Conservation (phyloP, 1,139 yeast genomes). For the Blastobotrys aristatus region DNA sequence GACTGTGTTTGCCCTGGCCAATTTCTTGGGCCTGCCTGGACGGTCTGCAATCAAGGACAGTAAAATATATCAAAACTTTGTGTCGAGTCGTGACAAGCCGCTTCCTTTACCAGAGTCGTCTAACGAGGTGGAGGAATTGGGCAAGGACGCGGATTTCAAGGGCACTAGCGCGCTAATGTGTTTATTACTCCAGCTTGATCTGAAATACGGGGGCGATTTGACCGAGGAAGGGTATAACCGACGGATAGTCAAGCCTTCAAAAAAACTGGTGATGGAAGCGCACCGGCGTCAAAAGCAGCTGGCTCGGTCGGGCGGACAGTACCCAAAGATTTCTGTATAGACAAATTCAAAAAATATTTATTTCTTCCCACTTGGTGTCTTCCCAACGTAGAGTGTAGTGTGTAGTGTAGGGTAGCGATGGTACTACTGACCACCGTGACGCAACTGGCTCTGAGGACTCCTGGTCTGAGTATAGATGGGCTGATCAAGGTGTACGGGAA, state of each 20-base stretch:
- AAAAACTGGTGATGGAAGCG: slow-evolving; percentile 8
- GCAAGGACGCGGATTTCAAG: background rate
- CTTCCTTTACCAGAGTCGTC: background rate
- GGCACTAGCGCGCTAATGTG: background rate
- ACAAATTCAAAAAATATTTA: background rate
- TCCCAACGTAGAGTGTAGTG: background rate
- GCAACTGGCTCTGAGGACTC: background rate
- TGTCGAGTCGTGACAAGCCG: background rate
- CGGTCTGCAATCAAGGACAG: background rate
- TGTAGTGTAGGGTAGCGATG: too few species aligned
- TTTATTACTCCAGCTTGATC: slow-evolving; percentile 1
- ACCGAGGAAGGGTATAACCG: slow-evolving; percentile 11
- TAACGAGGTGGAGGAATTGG: background rate
- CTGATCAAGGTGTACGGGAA: slow-evolving; percentile 9
- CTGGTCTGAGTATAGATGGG: background rate
- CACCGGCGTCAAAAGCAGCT: slow-evolving; percentile 6
- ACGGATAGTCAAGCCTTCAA: slow-evolving; percentile 7
- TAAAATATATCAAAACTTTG: background rate
- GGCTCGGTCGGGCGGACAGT: slow-evolving; percentile 5
- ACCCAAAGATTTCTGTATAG: slow-evolving; percentile 7
- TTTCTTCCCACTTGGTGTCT: background rate
- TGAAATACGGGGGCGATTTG: slow-evolving; percentile 3
- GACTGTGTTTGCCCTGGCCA: slow-evolving; percentile 4
- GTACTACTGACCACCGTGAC: slow-evolving; percentile 3
- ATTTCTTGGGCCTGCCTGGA: slow-evolving; percentile 5